Base-by-base conservation (phyloP, 768 basidiomycete genomes). In the Amanita pallidorosea region DNA sequence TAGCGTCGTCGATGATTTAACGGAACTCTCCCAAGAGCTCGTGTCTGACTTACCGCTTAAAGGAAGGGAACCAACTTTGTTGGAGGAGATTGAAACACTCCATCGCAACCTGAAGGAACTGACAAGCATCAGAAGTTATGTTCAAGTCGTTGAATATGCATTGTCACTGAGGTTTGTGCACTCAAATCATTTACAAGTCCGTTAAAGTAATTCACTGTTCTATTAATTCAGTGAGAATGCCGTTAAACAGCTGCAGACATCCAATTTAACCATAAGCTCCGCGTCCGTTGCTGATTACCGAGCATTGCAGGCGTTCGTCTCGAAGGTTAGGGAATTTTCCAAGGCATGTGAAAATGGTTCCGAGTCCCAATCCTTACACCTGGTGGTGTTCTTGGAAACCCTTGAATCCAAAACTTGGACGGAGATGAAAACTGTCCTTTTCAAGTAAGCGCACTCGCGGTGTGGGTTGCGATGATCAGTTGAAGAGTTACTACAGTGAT, bases 51-150 rank as follows among this genome's bases (percentile, higher is more conserved):
- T 78, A 25, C 68, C 70, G 9, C 74, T 71, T 12, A 72, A 69
- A 40, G 71, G 74, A 8, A 66, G 62, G n/a, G 57, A 66, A 38
- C 70, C 82, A 3, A 89, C 84, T 0, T 67, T 98, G 4, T 70
- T 95, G 8, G 86, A 92, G 63, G 85, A 88, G 41, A 71, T 97
- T 53, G 88, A 95, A 61, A 76, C 73, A 0, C 65, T 94, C 55
- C 89, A 94, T 59, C 72, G 81, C 42, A 80, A 77, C 59, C 59
- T 95, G 58, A 83, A 80, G 61, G 84, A 91, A 59, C 71, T 96
- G 35, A 75, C 88, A 58, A 78, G 77, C 53, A 80, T 92, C 18
- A 80, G 80, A 58, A 72, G 74, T 22, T 96, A 95, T 65, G 81
- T 88, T 8, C 77, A 79, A 45, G 70, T 92, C 12, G 70, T 93